phyloP scores from a whole-genome alignment of 2,329 filamentous ascomycete genomes.

The Thielaviopsis musarum region DNA sequence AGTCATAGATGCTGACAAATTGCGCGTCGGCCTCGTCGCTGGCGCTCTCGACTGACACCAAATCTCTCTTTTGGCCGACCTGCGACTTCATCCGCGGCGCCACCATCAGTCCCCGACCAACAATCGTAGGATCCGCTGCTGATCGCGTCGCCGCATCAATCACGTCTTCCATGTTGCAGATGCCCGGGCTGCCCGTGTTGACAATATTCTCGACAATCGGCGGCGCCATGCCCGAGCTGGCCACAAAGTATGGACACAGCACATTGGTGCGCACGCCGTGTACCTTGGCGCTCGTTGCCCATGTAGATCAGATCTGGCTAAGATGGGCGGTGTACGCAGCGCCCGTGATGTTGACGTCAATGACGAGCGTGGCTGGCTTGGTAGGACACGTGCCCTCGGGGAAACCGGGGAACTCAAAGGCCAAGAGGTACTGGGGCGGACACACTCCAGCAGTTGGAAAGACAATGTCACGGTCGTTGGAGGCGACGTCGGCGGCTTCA shows the following conservation, averaged over 20 bases:
- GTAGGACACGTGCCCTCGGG: slow-evolving; percentile 25
- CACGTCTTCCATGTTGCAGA: slow-evolving; percentile 39
- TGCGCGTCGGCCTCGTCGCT: neutral
- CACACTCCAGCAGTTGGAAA: slow-evolving; percentile 51
- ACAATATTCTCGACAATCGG: slow-evolving; percentile 28
- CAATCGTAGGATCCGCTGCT: slow-evolving; percentile 38
- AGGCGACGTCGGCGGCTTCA: slow-evolving; percentile 31
- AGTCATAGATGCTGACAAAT: neutral
- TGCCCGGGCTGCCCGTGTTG: slow-evolving; percentile 26
- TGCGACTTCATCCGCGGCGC: slow-evolving; percentile 30
- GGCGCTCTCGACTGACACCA: neutral
- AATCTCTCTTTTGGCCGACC: neutral
- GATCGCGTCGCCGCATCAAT: slow-evolving; percentile 46
- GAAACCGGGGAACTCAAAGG: slow-evolving; percentile 30
- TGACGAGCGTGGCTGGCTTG: slow-evolving; percentile 31
- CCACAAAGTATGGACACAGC: slow-evolving; percentile 49
- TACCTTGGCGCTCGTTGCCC: slow-evolving; percentile 21
- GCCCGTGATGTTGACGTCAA: slow-evolving; percentile 47
- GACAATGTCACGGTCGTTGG: slow-evolving; percentile 40
- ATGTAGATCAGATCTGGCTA: slow-evolving; percentile 44
- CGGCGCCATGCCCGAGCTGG: slow-evolving; percentile 39
- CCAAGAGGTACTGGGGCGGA: slow-evolving; percentile 15
- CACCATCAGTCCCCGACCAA: slow-evolving; percentile 39
- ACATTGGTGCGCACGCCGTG: slow-evolving; percentile 44
- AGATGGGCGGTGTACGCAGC: slow-evolving; percentile 49